These are phyloP conservation scores for Nicotiana tabacum DNA, from an alignment of 257 asterid species.

Conservation along the genomic window DNA sequence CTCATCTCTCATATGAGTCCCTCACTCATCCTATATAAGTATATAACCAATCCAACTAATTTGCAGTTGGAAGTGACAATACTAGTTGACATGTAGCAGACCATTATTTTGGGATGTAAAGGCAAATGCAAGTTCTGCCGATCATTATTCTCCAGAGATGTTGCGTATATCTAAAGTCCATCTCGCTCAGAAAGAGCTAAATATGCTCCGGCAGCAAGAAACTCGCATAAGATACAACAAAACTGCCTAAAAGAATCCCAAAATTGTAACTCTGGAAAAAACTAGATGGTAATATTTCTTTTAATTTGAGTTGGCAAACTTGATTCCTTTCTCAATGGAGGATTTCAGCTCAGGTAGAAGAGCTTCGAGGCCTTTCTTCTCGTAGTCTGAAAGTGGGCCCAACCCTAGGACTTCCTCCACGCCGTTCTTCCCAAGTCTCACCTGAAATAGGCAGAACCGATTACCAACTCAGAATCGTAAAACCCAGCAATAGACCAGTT, in stretches of 20 bases:
- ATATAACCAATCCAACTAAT: no score
- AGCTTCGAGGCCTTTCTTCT: constrained; percentile 73
- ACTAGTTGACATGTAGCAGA: no score
- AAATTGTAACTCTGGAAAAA: constrained; percentile 21
- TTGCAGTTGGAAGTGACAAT: no score
- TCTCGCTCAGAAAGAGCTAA: not conserved
- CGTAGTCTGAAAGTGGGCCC: constrained; percentile 54
- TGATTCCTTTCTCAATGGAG: constrained; percentile 72
- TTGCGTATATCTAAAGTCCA: not conserved
- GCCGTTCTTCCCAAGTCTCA: constrained; percentile 75
- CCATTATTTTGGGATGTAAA: no score
- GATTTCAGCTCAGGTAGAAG: constrained; percentile 53
- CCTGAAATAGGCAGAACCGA: constrained; percentile 28
- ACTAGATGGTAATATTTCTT: not conserved
- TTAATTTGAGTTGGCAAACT: constrained; percentile 43
- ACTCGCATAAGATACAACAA: constrained; percentile 6
- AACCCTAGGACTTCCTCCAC: constrained; percentile 72
- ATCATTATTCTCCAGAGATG: constrained; percentile 10
- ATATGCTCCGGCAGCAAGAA: constrained; percentile 8
- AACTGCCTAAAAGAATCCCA: constrained; percentile 12
- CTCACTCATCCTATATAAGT: no score
- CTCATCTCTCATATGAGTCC: no score
- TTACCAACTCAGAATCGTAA: not conserved
- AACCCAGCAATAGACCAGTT: not conserved
- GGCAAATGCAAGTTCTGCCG: not conserved